Evolutionary conservation across 2,329 filamentous ascomycete species (phyloP), one percentile per base, ranked within the genome.

Genomic region (Trichoderma sp.): DNA sequence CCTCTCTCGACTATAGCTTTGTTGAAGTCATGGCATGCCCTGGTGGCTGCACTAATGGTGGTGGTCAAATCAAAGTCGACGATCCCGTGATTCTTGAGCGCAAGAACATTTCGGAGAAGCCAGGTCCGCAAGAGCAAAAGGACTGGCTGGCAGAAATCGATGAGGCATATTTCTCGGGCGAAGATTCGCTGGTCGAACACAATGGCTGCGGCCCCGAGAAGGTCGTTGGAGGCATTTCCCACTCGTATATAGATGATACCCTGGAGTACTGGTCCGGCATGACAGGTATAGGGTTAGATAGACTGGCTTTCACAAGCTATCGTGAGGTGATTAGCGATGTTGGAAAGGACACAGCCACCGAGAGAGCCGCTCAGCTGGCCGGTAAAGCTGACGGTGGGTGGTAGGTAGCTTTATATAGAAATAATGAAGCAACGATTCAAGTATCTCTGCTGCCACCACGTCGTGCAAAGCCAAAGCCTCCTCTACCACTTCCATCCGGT

Each of bases 21-120:
- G 94, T 98, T 33, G 97, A 99, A 85, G 97, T 99, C 75, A 99
- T 99, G 97, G 97, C 97, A 16, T 99, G 97, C 83, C 97, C 97
- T 0, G 97, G 97, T n/a, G 97, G 97, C 3, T 99, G 97, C 85
- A 99, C 97, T 73, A 99, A 99, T 80, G 97, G 97, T 2, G 97
- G 97, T 50, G 97, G 97, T 1, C 97, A 99, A 86, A 92, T 99
- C 82, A 98, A 98, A 82, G 91, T 94, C 31, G 94, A 95, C 71
- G 97, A 98, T 82, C 91, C 93, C 7, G 85, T 91, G 14, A 85
- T 92, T 11, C 80, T 87, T 59, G 87, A 88, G 77, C 87, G 87
- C 65, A 87, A 85, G 77, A 85, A 86, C 3, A 79, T 86, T 16
- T 82, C 84, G 3, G 83, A 84, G 38, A 93, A 93, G 80, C 89